A percentile compares a stretch with the other conserved stretches of the same genome.
phyloP scores from a whole-genome alignment of 179 eudicot species.

The Sideroxylon spinosum region DNA sequence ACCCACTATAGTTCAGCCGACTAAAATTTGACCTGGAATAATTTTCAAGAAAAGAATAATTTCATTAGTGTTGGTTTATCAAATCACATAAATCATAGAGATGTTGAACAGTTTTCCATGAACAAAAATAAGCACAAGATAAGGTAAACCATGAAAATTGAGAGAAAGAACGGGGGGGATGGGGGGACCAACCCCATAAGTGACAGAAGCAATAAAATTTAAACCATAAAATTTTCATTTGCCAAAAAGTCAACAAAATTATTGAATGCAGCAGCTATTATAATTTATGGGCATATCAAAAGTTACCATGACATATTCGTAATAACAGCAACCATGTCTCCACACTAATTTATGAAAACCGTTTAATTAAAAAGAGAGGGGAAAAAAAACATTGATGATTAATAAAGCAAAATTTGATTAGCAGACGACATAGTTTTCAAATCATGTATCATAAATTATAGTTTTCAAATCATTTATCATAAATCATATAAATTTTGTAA shows the following conservation, averaged over 20 bases:
- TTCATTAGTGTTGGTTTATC: not conserved
- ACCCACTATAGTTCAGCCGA: constrained; percentile 73
- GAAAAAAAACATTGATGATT: not conserved
- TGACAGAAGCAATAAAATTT: not conserved
- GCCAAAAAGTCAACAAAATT: not conserved
- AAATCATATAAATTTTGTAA: too few species aligned
- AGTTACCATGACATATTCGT: not conserved
- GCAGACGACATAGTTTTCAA: not conserved
- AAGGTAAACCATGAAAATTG: not conserved
- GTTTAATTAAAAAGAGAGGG: not conserved
- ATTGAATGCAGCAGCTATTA: not conserved
- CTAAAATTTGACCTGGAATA: constrained; percentile 69
- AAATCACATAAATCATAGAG: not conserved
- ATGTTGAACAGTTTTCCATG: not conserved
- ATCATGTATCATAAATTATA: too few species aligned
- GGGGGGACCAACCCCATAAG: not conserved
- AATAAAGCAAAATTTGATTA: not conserved
- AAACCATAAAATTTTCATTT: not conserved
- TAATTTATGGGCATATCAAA: not conserved
- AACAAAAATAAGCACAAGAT: not conserved
- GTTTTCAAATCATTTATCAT: too few species aligned
- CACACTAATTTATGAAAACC: not conserved
- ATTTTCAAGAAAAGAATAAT: not conserved
- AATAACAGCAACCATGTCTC: not conserved
- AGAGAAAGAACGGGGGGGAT: not conserved